These are phyloP conservation scores for Melampsora occidentalis DNA, from an alignment of 1,284 basidiomycete genomes.

Conservation along the genomic window DNA sequence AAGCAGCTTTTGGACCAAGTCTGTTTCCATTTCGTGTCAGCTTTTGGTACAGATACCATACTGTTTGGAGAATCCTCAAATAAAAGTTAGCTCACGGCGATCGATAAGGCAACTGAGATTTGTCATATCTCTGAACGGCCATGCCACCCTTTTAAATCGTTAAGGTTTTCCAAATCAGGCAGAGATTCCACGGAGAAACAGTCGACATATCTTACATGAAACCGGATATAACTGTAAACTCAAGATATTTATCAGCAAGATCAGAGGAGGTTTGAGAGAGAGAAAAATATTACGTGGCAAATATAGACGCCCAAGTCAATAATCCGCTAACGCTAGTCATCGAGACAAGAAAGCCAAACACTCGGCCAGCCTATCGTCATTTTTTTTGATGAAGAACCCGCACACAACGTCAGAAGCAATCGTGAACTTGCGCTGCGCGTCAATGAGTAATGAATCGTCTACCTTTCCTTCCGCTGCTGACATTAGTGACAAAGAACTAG, in stretches of 20 bases:
- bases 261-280: constrained; percentile 62
- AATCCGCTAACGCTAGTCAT: constrained; percentile 58
- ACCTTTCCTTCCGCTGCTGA: constrained; percentile 56
- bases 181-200: not conserved
- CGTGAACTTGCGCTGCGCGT: constrained; percentile 66
- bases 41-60: not conserved
- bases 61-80: not conserved
- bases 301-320: constrained; percentile 80
- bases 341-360: not conserved
- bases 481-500: constrained; percentile 62
- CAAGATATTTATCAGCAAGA: not conserved
- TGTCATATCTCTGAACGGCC: constrained; percentile 69
- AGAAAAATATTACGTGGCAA: constrained; percentile 62
- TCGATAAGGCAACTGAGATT: constrained; percentile 65
- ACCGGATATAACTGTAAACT: constrained; percentile 1
- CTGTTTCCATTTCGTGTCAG: not conserved
- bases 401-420: constrained; percentile 61
- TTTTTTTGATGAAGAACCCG: no score
- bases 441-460: constrained; percentile 71
- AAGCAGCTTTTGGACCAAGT: constrained; percentile 5
- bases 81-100: constrained; percentile 51
- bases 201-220: not conserved
- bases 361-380: constrained; percentile 59
- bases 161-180: not conserved
- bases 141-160: constrained; percentile 62